Evolutionary conservation across 192 early-diverging fungal species (phyloP).

Genomic region (Jimgerdemannia lactiflua): DNA sequence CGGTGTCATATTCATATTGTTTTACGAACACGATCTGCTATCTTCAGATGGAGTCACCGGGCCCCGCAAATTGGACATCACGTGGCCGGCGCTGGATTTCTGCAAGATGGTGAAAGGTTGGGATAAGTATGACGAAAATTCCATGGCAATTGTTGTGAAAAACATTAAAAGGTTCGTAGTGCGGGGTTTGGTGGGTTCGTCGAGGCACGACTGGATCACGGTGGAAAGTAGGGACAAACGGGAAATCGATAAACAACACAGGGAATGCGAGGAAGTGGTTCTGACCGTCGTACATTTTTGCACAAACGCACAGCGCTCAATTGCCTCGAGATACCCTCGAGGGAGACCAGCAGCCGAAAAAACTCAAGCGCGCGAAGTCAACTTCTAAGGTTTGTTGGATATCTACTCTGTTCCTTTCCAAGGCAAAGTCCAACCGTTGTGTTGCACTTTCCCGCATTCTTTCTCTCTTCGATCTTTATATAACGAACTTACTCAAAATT

Average conservation of each 20-base stretch:
- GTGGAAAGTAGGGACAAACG: not conserved
- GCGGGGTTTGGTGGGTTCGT: not conserved
- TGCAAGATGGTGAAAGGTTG: constrained; percentile 75
- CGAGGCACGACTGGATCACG: not conserved
- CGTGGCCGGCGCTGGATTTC: constrained; percentile 83
- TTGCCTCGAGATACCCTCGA: constrained; percentile 40
- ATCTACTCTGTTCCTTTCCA: not conserved
- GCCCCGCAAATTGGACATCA: constrained; percentile 71
- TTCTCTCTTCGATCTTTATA: not conserved
- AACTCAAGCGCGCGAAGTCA: constrained; percentile 31
- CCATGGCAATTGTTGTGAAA: constrained; percentile 66
- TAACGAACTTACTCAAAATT: not conserved
- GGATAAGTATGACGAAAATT: constrained; percentile 69
- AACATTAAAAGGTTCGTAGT: constrained; percentile 49
- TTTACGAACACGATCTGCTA: not conserved
- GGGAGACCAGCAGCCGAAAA: constrained; percentile 25
- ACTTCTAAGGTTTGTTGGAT: constrained; percentile 28
- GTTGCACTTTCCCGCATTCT: not conserved
- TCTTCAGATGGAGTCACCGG: constrained; percentile 38
- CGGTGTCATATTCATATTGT: not conserved
- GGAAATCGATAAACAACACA: not conserved
- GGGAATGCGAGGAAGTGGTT: not conserved
- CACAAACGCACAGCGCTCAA: constrained; percentile 12
- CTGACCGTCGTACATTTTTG: constrained; percentile 1
- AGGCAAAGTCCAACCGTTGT: not conserved